Percentiles rank a stretch among this genome's conserved stretches.
Conservation (phyloP, 1,284 basidiomycete genomes). For the Cutaneotrichosporon spelunceum region DNA sequence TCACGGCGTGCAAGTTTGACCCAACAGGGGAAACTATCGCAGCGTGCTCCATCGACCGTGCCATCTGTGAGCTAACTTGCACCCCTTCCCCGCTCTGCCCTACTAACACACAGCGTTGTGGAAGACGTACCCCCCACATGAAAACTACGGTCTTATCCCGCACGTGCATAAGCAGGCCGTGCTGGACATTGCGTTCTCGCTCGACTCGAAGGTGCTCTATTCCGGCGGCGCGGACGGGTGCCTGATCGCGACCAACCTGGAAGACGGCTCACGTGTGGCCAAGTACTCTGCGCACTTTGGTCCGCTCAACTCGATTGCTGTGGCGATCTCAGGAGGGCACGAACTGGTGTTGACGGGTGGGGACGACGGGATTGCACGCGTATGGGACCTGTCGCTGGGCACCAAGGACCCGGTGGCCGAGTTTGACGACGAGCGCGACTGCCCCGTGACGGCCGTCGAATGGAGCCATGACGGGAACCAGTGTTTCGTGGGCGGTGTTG, state of each 20-base stretch:
- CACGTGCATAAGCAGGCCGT: constrained; percentile 51
- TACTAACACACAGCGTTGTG: constrained; percentile 43
- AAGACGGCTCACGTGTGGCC: constrained; percentile 44
- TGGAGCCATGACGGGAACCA: constrained; percentile 85
- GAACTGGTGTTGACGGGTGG: constrained; percentile 79
- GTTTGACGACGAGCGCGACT: constrained; percentile 67
- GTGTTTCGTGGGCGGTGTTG: constrained; percentile 81
- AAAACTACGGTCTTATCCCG: constrained; percentile 51
- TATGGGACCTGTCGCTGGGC: constrained; percentile 82
- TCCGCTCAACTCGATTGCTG: constrained; percentile 83
- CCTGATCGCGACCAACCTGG: constrained; percentile 46
- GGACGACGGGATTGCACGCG: constrained; percentile 80
- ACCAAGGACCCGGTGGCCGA: constrained; percentile 70
- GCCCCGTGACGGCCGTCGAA: constrained; percentile 84
- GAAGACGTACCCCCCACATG: constrained; percentile 53
- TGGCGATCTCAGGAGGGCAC: constrained; percentile 66
- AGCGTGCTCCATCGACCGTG: constrained; percentile 48
- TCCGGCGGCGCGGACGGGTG: constrained; percentile 50
- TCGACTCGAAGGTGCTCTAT: constrained; percentile 49
- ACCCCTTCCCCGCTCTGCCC: no score
- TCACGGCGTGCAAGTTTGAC: constrained; percentile 51
- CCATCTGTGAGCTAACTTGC: constrained; percentile 44
- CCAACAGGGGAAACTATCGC: constrained; percentile 51
- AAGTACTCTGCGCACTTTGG: constrained; percentile 67
- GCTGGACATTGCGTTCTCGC: constrained; percentile 50